phyloP scores from a whole-genome alignment of 495 filamentous ascomycete species.

The Chaetomium tenue region DNA sequence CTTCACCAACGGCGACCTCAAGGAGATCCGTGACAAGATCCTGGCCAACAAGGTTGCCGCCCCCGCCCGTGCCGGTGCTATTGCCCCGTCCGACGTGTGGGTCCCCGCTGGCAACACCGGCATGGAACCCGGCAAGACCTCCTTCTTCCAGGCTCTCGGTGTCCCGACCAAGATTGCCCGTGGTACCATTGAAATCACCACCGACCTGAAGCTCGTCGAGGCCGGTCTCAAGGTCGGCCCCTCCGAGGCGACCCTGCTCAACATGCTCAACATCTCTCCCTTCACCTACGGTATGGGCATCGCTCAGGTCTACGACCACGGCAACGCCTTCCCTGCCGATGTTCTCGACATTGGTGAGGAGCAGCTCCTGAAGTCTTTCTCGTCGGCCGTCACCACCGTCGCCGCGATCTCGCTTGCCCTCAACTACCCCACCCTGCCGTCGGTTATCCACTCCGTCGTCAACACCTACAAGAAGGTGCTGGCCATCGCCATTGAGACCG shows the following conservation, averaged over 20 bases:
- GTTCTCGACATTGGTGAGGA: constrained; percentile 93
- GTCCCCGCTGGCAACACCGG: constrained; percentile 97
- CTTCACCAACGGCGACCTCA: constrained; percentile 97
- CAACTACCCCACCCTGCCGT: constrained; percentile 95
- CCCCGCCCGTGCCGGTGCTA: constrained; percentile 92
- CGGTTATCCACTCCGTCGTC: constrained; percentile 89
- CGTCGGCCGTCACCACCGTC: constrained; percentile 79
- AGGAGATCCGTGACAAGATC: constrained; percentile 87
- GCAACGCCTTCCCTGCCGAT: constrained; percentile 77
- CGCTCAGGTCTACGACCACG: constrained; percentile 90
- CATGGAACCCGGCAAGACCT: constrained; percentile 99
- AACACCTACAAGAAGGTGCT: constrained; percentile 98
- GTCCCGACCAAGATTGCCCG: constrained; percentile 99
- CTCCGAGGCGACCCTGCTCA: constrained; percentile 96
- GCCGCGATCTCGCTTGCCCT: constrained; percentile 84
- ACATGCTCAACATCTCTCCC: constrained; percentile 99
- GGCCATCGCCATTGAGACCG: constrained; percentile 84
- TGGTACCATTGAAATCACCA: constrained; percentile 99
- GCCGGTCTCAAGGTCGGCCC: constrained; percentile 90
- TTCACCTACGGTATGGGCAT: constrained; percentile 99
- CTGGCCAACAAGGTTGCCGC: constrained; percentile 95
- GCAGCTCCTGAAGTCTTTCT: constrained; percentile 83
- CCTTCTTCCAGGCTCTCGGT: constrained; percentile 99
- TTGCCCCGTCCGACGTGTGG: constrained; percentile 87
- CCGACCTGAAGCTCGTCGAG: constrained; percentile 96